Evolutionary conservation across 257 asterid genomes (phyloP).

Genomic region (Salvia rosmarinus): DNA sequence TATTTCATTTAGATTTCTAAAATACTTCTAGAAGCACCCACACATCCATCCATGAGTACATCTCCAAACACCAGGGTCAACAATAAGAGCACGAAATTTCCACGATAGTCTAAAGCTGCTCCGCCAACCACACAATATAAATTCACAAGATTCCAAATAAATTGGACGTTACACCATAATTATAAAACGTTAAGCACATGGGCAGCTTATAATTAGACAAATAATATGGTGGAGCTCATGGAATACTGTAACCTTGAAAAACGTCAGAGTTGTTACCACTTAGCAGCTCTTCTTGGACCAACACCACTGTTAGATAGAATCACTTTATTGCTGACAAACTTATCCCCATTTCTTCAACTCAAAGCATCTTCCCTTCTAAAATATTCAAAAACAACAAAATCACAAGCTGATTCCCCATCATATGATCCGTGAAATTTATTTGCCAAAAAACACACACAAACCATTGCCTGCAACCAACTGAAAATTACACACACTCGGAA

Average conservation of each 20-base stretch:
- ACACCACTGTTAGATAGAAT: background rate
- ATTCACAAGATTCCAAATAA: constrained; percentile 13
- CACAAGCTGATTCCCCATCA: background rate
- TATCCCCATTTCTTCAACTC: constrained; percentile 28
- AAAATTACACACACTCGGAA: background rate
- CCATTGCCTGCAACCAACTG: too few relatives aligned
- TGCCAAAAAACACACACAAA: background rate
- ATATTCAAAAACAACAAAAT: background rate
- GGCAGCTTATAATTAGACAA: too few relatives aligned
- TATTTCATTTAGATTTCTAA: background rate
- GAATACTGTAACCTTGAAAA: constrained; percentile 13
- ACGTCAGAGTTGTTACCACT: background rate
- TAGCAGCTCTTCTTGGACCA: constrained; percentile 3
- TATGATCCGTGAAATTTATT: background rate
- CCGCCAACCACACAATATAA: background rate
- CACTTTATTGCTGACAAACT: too few relatives aligned
- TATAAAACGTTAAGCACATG: too few relatives aligned
- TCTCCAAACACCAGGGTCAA: background rate
- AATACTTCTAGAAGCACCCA: background rate
- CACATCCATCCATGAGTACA: background rate
- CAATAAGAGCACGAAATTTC: background rate
- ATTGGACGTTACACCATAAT: too few relatives aligned
- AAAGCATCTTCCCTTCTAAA: background rate
- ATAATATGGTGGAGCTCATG: constrained; percentile 21
- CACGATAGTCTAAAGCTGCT: too few relatives aligned